phyloP scores from a whole-genome alignment of 148 eudicot species.

The Silene latifolia region DNA sequence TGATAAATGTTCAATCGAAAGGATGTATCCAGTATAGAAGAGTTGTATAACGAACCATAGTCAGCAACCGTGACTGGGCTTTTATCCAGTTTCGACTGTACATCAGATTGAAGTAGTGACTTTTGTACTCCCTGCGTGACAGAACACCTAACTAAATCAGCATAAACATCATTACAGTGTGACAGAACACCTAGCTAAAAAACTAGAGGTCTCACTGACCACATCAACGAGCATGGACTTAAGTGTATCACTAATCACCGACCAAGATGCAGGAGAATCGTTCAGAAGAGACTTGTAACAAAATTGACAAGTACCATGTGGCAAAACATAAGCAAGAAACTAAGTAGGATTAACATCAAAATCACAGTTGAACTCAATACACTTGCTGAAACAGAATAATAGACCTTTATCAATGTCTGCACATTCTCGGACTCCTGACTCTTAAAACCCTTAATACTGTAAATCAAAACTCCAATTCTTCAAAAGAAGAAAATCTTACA shows the following conservation, averaged over 20 bases:
- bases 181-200: neutral
- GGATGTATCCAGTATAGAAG: constrained; percentile 1
- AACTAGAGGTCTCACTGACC: neutral
- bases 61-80: constrained; percentile 96
- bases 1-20: neutral
- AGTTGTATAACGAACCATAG: constrained; percentile 57
- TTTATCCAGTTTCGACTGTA: constrained; percentile 90
- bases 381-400: neutral
- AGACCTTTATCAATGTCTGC: neutral
- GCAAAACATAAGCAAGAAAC: neutral
- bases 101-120: constrained; percentile 82
- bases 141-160: neutral
- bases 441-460: neutral
- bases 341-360: neutral
- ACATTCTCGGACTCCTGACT: neutral
- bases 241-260: neutral
- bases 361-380: neutral
- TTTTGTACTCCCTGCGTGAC: constrained; percentile 81
- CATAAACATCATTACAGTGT: neutral
- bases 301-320: neutral
- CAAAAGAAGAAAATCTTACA: neutral
- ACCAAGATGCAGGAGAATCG: neutral
- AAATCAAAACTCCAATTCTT: neutral
- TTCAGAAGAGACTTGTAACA: neutral
- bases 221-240: neutral